phyloP scores from a whole-genome alignment of 2,329 filamentous ascomycete genomes.

The Cryphonectria radicalis region DNA sequence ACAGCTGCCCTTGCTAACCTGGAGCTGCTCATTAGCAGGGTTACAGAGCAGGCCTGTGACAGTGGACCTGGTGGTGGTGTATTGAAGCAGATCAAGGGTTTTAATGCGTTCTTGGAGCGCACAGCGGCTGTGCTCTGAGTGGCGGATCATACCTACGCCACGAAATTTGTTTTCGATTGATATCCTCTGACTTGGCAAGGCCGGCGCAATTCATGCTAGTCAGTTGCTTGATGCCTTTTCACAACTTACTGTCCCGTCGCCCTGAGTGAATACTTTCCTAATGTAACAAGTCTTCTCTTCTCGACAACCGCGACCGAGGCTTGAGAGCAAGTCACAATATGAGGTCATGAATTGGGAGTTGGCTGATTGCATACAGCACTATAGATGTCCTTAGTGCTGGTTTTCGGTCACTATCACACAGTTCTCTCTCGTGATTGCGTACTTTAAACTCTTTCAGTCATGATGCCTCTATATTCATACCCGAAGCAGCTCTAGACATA shows the following conservation, averaged over 20 bases:
- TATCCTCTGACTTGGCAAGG: not conserved
- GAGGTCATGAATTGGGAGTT: not conserved
- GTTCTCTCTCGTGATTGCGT: not conserved
- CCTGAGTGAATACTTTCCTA: not conserved
- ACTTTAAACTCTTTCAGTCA: not conserved
- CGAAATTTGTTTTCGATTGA: not conserved
- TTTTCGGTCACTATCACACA: not conserved
- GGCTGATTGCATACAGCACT: not conserved
- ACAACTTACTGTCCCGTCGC: not conserved
- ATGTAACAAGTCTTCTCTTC: not conserved
- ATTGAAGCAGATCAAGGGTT: conserved; percentile 61
- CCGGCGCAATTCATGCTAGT: not conserved
- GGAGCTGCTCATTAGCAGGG: conserved; percentile 59
- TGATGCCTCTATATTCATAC: not conserved
- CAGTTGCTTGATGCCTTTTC: not conserved
- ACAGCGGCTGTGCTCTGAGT: conserved; percentile 60
- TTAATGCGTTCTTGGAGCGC: conserved; percentile 67
- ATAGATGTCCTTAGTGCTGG: not conserved
- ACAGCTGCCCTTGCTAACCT: conserved; percentile 58
- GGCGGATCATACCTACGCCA: not conserved
- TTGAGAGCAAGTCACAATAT: not conserved
- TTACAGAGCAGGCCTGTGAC: conserved; percentile 58
- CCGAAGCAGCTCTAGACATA: not conserved
- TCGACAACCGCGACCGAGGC: not conserved
- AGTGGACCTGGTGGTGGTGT: conserved; percentile 51